These are phyloP conservation scores for Chaetomiaceae sp. DNA, from an alignment of 2,329 filamentous ascomycete genomes.

Conservation along the genomic window DNA sequence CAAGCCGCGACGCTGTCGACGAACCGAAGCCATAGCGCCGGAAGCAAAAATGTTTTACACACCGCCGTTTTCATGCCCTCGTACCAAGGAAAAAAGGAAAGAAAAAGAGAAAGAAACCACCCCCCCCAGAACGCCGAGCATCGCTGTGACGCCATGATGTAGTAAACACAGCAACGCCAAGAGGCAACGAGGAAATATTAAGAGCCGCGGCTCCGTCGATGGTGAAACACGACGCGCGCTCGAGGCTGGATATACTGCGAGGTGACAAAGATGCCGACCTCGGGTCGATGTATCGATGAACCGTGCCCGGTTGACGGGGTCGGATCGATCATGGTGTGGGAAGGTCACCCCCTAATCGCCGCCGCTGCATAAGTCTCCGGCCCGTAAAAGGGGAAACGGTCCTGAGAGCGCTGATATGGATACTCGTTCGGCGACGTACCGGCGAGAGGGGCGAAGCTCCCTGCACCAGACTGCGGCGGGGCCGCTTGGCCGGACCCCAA, in stretches of 20 bases:
- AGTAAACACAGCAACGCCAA: not conserved
- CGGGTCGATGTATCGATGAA: not conserved
- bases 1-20: not conserved
- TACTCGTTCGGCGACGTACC: slow-evolving; percentile 42
- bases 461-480: slow-evolving; percentile 42
- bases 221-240: not conserved
- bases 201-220: not conserved
- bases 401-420: slow-evolving; percentile 39
- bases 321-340: not conserved
- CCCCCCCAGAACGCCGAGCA: slow-evolving; percentile 1
- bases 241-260: not conserved
- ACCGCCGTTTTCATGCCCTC: slow-evolving; percentile 11
- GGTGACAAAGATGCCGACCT: not conserved
- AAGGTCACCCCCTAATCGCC: slow-evolving; percentile 40
- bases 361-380: slow-evolving; percentile 46
- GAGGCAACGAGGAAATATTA: slow-evolving; percentile 3
- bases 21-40: slow-evolving; percentile 2
- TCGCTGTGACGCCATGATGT: slow-evolving; percentile 1
- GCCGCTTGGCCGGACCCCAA: slow-evolving; percentile 29
- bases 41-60: slow-evolving; percentile 8
- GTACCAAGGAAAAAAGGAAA: not conserved
- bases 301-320: not conserved
- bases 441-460: slow-evolving; percentile 42
- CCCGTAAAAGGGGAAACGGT: slow-evolving; percentile 46
- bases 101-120: too few relatives aligned